phyloP scores from a whole-genome alignment of 2,329 filamentous ascomycete genomes.

The Xylariaceae sp. region DNA sequence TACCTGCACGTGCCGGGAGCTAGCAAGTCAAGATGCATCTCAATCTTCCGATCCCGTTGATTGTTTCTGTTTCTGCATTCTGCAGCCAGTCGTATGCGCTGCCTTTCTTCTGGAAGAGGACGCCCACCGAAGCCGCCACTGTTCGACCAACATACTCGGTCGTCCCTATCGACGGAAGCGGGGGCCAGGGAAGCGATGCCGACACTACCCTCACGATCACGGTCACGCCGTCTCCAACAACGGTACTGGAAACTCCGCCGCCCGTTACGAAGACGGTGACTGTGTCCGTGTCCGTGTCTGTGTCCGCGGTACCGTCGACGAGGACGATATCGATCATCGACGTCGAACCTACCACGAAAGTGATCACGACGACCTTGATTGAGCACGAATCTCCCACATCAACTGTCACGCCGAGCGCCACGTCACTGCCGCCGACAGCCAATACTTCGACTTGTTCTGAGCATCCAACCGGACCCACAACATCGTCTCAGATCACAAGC shows the following conservation, averaged over 20 bases:
- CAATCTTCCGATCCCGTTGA: constrained; percentile 20
- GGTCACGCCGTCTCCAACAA: constrained; percentile 32
- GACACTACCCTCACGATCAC: constrained; percentile 25
- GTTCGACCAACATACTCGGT: constrained; percentile 34
- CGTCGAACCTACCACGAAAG: constrained; percentile 20
- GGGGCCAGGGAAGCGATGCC: constrained; percentile 14
- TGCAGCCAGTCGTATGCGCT: constrained; percentile 20
- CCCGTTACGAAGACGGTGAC: constrained; percentile 29
- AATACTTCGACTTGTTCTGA: constrained; percentile 4
- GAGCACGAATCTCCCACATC: constrained; percentile 13
- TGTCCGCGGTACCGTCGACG: constrained; percentile 20
- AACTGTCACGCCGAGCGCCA: constrained; percentile 2
- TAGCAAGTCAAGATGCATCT: constrained; percentile 28
- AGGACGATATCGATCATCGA: constrained; percentile 29
- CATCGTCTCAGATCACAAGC: not conserved
- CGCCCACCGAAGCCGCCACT: constrained; percentile 17
- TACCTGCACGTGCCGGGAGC: constrained; percentile 5
- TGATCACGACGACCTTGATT: constrained; percentile 20
- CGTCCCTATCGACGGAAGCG: constrained; percentile 33
- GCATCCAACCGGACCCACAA: constrained; percentile 2
- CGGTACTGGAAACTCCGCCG: constrained; percentile 28
- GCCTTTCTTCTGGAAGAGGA: constrained; percentile 25
- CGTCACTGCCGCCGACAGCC: constrained; percentile 1
- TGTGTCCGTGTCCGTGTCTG: no score
- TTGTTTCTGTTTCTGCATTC: constrained; percentile 24